phyloP scores from a whole-genome alignment of 768 basidiomycete genomes.

The Kwoniella dejecticola region DNA sequence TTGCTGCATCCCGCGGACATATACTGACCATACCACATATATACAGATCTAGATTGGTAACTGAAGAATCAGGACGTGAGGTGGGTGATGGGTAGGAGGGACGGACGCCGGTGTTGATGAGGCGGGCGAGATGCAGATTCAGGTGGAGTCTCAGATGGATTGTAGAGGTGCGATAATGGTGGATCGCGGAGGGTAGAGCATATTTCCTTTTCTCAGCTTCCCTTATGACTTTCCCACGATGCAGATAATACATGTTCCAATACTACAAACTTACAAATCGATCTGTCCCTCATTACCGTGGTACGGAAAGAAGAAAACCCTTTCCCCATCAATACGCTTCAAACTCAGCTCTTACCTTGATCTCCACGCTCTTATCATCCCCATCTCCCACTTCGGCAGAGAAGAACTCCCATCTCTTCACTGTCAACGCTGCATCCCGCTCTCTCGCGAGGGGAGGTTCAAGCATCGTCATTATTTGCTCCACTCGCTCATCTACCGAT shows the following conservation, averaged over 20 bases:
- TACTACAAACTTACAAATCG: not conserved
- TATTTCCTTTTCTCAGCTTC: not conserved
- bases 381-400: not conserved
- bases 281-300: too few relatives aligned
- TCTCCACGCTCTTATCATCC: not conserved
- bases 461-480: constrained; percentile 2
- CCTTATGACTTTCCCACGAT: constrained; percentile 17
- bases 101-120: not conserved
- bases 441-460: not conserved
- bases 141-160: too few relatives aligned
- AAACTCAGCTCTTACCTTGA: not conserved
- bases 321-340: not conserved
- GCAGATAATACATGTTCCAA: constrained; percentile 13
- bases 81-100: too few relatives aligned
- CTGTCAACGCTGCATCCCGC: not conserved
- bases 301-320: not conserved
- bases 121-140: too few relatives aligned
- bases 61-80: not conserved
- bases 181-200: not conserved
- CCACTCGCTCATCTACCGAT: not conserved
- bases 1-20: not conserved
- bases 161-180: not conserved
- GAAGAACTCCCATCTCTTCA: not conserved
- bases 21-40: not conserved
- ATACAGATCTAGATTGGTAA: not conserved